Conservation (phyloP, 345 rosid species). For the Acer saccharum region DNA sequence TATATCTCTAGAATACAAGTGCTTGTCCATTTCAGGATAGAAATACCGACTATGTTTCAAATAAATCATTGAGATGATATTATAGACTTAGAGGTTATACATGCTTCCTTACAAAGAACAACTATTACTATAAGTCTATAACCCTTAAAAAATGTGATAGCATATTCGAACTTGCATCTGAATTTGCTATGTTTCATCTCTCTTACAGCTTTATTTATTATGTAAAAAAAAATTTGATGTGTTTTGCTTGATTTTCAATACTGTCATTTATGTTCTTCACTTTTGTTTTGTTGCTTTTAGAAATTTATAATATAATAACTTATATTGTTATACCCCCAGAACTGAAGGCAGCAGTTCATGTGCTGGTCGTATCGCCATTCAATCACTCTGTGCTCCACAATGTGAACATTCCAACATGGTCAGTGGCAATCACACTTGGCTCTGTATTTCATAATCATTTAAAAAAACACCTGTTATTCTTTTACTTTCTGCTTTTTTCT, state of each 20-base stretch:
- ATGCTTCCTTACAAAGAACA: neutral
- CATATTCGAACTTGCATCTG: neutral
- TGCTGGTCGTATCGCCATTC: constrained; percentile 78
- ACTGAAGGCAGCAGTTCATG: constrained; percentile 48
- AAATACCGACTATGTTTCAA: neutral
- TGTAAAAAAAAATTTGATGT: neutral
- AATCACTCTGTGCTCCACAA: constrained; percentile 87
- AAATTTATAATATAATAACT: neutral
- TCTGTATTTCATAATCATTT: constrained; percentile 15
- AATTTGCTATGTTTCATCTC: neutral
- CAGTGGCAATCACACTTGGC: constrained; percentile 21
- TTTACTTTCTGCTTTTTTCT: neutral
- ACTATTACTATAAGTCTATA: neutral
- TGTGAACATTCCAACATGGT: constrained; percentile 75
- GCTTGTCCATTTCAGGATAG: neutral
- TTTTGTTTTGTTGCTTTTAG: neutral
- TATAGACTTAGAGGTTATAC: neutral
- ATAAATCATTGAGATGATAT: neutral
- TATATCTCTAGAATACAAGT: neutral
- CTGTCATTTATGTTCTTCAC: neutral
- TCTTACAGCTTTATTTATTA: neutral
- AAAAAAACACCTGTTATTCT: neutral
- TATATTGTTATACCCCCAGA: constrained; percentile 39
- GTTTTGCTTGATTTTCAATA: neutral
- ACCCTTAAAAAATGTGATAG: neutral